Evolutionary conservation across 805 yeast species (phyloP).

Genomic region (Metschnikowia vanudenii): DNA sequence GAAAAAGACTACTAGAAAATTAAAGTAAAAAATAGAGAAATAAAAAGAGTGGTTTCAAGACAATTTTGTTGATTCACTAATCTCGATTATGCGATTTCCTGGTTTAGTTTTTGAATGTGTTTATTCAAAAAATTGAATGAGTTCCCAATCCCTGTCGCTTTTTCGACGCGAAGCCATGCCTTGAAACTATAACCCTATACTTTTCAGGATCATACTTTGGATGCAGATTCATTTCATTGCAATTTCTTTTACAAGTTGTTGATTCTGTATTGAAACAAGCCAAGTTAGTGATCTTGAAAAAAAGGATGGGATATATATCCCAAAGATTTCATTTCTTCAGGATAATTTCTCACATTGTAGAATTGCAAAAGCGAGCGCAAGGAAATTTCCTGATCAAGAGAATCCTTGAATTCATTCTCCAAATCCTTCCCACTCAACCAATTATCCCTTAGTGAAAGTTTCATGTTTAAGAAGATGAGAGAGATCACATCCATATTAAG

Average conservation of each 20-base stretch:
- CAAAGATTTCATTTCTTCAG: constrained; percentile 48
- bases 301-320: constrained; percentile 42
- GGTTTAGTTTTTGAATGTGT: too few species aligned
- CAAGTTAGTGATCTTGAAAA: not conserved
- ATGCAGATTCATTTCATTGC: too few species aligned
- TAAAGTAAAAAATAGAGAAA: not conserved
- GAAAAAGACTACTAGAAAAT: not conserved
- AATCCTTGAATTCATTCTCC: constrained; percentile 68
- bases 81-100: too few species aligned
- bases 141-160: not conserved
- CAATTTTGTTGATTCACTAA: too few species aligned
- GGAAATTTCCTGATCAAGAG: constrained; percentile 84
- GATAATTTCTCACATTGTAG: constrained; percentile 64
- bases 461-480: constrained; percentile 74
- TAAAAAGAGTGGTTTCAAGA: too few species aligned
- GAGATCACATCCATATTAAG: constrained; percentile 92
- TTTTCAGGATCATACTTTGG: not conserved
- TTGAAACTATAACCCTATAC: not conserved
- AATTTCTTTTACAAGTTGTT: not conserved
- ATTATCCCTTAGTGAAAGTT: constrained; percentile 70
- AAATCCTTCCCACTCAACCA: constrained; percentile 86
- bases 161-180: not conserved
- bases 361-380: constrained; percentile 74
- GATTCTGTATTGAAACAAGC: too few species aligned
- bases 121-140: too few species aligned